These are phyloP conservation scores for Rheum nobile DNA, from an alignment of 148 eudicot species.

Conservation along the genomic window DNA sequence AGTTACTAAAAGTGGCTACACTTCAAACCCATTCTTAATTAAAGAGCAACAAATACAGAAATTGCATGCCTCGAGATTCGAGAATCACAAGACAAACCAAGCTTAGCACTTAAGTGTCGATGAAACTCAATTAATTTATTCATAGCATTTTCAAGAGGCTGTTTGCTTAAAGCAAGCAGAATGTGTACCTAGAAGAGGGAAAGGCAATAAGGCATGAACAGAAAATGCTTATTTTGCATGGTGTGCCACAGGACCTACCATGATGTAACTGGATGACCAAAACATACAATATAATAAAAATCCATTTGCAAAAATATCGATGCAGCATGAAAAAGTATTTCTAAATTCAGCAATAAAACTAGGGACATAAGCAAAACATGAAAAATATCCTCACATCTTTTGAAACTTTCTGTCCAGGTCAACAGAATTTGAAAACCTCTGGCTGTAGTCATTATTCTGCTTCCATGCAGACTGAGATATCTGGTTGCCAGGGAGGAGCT, in stretches of 20 bases:
- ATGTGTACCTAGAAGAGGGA: neutral
- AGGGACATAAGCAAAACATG: neutral
- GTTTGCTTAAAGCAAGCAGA: neutral
- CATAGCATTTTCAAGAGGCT: neutral
- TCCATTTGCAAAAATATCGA: neutral
- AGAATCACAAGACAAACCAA: neutral
- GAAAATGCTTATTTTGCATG: neutral
- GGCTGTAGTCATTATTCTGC: slow-evolving; percentile 28
- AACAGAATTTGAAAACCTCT: slow-evolving; percentile 28
- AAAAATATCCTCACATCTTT: slow-evolving; percentile 54
- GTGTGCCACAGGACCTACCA: neutral
- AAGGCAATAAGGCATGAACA: neutral
- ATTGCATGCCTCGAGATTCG: neutral
- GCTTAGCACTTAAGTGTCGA: neutral
- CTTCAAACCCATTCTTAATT: neutral
- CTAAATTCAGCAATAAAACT: neutral
- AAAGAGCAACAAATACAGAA: neutral
- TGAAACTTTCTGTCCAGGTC: slow-evolving; percentile 45
- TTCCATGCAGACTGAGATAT: slow-evolving; percentile 40
- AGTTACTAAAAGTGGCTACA: neutral
- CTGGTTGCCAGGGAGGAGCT: slow-evolving; percentile 32
- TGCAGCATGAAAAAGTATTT: neutral
- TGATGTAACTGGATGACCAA: neutral
- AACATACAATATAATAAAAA: neutral
- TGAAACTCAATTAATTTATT: neutral